These are phyloP conservation scores for Aspergillus alliaceus DNA, from an alignment of 2,329 filamentous ascomycete species.

Conservation along the genomic window DNA sequence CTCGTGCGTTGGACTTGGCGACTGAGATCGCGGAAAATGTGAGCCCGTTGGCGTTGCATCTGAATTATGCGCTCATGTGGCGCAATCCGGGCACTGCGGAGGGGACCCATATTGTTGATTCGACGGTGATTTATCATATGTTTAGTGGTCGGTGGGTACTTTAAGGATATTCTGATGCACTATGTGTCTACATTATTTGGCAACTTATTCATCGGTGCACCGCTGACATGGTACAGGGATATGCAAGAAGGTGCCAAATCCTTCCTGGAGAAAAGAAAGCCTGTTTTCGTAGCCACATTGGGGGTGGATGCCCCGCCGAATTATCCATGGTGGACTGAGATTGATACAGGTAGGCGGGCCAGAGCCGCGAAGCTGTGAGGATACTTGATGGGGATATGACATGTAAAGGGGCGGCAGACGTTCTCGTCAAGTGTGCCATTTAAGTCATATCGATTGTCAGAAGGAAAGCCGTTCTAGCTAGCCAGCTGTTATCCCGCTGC, in stretches of 20 bases:
- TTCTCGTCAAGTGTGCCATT: too few species aligned
- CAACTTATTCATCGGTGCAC: too few species aligned
- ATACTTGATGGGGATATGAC: background rate
- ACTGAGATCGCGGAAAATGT: conserved; percentile 66
- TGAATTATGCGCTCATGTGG: conserved; percentile 73
- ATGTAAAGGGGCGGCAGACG: too few species aligned
- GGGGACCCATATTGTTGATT: conserved; percentile 68
- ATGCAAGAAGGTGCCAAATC: conserved; percentile 65
- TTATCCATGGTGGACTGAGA: conserved; percentile 70
- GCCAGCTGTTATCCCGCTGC: too few species aligned
- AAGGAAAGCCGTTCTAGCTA: too few species aligned
- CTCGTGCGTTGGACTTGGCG: conserved; percentile 65
- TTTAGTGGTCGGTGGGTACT: conserved; percentile 29
- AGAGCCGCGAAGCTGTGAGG: conserved; percentile 7
- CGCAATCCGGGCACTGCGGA: conserved; percentile 57
- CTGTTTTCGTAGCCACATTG: conserved; percentile 61
- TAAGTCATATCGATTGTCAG: too few species aligned
- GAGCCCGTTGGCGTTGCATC: conserved; percentile 61
- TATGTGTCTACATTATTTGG: too few species aligned
- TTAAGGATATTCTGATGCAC: too few species aligned
- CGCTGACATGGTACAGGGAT: conserved; percentile 47
- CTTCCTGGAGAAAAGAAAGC: conserved; percentile 67
- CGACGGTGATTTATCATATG: conserved; percentile 38
- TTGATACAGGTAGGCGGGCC: conserved; percentile 42
- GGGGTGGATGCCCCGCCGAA: conserved; percentile 58